Percentiles rank a stretch among this genome's conserved stretches.
Evolutionary conservation across 352 stramenopile species (phyloP).

Genomic region (Phytophthora uliginosa): DNA sequence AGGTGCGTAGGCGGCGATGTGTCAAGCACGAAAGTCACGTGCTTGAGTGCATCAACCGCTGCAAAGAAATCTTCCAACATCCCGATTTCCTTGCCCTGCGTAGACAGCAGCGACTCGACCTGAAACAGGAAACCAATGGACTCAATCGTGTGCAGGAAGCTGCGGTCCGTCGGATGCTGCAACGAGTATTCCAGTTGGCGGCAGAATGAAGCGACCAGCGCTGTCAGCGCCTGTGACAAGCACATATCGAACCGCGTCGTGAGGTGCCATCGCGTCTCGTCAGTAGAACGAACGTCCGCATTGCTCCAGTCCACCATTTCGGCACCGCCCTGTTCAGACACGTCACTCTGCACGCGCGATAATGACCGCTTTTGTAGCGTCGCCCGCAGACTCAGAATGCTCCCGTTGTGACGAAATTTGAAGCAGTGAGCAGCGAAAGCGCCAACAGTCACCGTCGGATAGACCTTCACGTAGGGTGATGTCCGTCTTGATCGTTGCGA

Average conservation of each 20-base stretch:
- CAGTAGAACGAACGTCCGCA: constrained; percentile 48
- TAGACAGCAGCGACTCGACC: constrained; percentile 95
- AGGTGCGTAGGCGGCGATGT: constrained; percentile 66
- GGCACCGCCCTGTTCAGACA: constrained; percentile 41
- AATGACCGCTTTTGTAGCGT: constrained; percentile 69
- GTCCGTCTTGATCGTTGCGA: constrained; percentile 75
- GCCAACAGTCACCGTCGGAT: constrained; percentile 80
- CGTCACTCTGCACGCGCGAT: constrained; percentile 57
- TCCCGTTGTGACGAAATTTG: constrained; percentile 82
- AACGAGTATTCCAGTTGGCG: constrained; percentile 76
- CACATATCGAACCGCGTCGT: constrained; percentile 85
- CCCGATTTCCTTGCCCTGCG: constrained; percentile 96
- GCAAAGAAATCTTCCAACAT: constrained; percentile 95
- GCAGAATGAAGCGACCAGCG: constrained; percentile 79
- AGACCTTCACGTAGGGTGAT: constrained; percentile 67
- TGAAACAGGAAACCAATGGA: constrained; percentile 87
- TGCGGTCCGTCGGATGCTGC: constrained; percentile 64
- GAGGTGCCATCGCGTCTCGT: constrained; percentile 85
- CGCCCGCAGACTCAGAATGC: constrained; percentile 75
- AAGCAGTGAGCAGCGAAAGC: constrained; percentile 86
- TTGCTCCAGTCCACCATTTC: constrained; percentile 68
- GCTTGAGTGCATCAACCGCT: constrained; percentile 80
- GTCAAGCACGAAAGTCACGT: constrained; percentile 78
- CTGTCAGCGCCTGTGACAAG: constrained; percentile 80
- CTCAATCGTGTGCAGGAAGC: constrained; percentile 72